phyloP scores from a whole-genome alignment of 148 eudicot species.

The Beta vulgaris region DNA sequence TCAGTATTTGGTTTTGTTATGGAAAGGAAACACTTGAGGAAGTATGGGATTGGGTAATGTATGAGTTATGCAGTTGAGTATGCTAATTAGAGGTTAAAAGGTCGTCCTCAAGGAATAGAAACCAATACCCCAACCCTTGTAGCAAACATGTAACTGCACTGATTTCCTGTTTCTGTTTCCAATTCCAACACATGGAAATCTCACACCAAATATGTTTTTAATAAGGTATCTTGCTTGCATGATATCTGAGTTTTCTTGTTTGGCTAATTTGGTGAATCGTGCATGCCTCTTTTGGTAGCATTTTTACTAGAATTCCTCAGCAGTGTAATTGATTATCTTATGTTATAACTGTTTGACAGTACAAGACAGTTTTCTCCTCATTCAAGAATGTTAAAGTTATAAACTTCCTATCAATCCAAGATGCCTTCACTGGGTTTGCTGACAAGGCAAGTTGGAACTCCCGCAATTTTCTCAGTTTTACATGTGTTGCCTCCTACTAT shows the following conservation, averaged over 20 bases:
- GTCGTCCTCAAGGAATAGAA: no score
- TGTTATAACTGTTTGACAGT: conserved; percentile 34
- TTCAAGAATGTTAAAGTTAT: conserved; percentile 77
- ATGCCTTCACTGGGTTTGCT: conserved; percentile 72
- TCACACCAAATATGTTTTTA: no score
- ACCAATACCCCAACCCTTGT: no score
- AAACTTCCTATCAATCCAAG: conserved; percentile 80
- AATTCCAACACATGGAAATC: no score
- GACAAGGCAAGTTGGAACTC: conserved; percentile 55
- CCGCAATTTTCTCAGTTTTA: no score
- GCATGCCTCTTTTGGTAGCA: neutral
- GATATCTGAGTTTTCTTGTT: neutral
- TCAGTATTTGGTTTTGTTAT: no score
- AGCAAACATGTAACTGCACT: no score
- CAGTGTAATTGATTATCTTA: conserved; percentile 3
- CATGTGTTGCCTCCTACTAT: neutral
- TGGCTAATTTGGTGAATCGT: neutral
- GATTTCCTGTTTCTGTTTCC: no score
- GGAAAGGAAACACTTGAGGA: no score
- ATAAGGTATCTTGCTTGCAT: neutral
- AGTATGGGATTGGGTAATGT: no score
- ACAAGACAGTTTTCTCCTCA: conserved; percentile 48
- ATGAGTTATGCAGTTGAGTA: no score
- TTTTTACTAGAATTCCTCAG: neutral
- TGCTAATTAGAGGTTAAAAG: no score